Conservation (phyloP, 2,329 filamentous ascomycete genomes). For the Rugonectria rugulosa region DNA sequence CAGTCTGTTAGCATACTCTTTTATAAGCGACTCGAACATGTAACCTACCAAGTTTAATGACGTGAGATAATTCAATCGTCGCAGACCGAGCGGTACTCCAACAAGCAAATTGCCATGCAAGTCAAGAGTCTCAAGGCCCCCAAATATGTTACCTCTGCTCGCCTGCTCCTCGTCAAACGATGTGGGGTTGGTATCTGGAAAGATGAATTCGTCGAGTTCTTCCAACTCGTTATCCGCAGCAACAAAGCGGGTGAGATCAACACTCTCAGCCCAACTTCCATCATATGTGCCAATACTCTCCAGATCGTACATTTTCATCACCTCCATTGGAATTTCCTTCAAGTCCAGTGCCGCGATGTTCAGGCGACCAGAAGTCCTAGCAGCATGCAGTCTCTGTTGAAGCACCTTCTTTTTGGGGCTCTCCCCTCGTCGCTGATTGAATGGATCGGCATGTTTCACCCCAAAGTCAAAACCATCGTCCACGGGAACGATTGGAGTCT, state of each 20-base stretch:
- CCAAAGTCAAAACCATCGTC: conserved; percentile 59
- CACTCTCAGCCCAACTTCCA: conserved; percentile 87
- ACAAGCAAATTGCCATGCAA: conserved; percentile 84
- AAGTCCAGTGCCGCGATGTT: conserved; percentile 89
- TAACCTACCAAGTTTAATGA: conserved; percentile 78
- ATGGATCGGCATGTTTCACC: conserved; percentile 67
- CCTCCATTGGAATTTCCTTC: conserved; percentile 79
- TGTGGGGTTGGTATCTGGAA: conserved; percentile 73
- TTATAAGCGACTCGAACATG: not conserved
- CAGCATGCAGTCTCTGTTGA: conserved; percentile 74
- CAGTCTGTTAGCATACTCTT: conserved; percentile 27
- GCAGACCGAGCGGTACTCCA: conserved; percentile 76
- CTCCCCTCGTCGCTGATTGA: conserved; percentile 70
- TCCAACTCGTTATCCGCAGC: conserved; percentile 91
- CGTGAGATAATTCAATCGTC: conserved; percentile 76
- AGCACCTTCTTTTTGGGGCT: conserved; percentile 71
- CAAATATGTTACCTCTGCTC: conserved; percentile 77
- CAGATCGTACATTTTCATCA: conserved; percentile 89
- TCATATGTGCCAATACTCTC: conserved; percentile 69
- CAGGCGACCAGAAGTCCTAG: conserved; percentile 78
- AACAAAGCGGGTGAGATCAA: conserved; percentile 84
- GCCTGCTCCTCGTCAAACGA: conserved; percentile 71
- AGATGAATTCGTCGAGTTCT: conserved; percentile 74
- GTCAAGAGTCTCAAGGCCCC: conserved; percentile 80
- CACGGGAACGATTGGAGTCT: conserved; percentile 53